Base-by-base conservation (phyloP, 805 yeast genomes). In the Cyberlindnera japonica region DNA sequence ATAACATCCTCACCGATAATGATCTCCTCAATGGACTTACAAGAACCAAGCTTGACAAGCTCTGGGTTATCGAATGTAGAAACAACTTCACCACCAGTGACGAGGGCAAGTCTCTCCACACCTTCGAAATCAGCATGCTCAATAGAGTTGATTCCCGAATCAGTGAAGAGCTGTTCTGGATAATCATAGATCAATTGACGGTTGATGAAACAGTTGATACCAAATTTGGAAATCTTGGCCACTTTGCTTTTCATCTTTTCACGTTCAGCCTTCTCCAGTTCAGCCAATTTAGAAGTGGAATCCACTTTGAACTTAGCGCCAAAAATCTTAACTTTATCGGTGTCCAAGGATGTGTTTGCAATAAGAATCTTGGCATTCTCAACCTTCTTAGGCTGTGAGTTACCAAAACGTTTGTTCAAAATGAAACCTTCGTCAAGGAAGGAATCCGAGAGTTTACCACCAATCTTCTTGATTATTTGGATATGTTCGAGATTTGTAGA, bases 121-220 rank as follows among this genome's bases (percentile, higher is more conserved):
- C 98, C 99, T 58, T 87, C 98, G 55, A 93, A 93, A 64, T 93
- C 99, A 13, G 99, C 98, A 61, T 93, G 99, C 65, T 93, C 99
- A 49, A 93, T 88, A 17, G 96, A 81, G 64, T 87, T 90, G 55
- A 93, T 85, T 40, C 81, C 79, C 31, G 88, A 66, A 53, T 91
- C 99, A 6, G 95, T 75, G 58, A 93, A 86, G 51, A 93, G 72
- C 65, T 87, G 96, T 67, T 93, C 99, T 19, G 99, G 99, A 76
- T 91, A 93, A 69, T 93, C 97, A 67, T 93, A 93, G 58, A 93
- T 93, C 58, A 93, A 76, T 68, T 93, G 99, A 60, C 99, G 81
- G 70, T 93, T 93, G 53, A 93, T 89, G 62, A 93, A 93, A 54
- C 91, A 81, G 63, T 87, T 86, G 59, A 87, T 80, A 41, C 86